Percentiles rank a stretch among this genome's conserved stretches.
These are phyloP conservation scores for Smittium culicis DNA, from an alignment of 371 early-diverging fungal genomes.

Conservation along the genomic window DNA sequence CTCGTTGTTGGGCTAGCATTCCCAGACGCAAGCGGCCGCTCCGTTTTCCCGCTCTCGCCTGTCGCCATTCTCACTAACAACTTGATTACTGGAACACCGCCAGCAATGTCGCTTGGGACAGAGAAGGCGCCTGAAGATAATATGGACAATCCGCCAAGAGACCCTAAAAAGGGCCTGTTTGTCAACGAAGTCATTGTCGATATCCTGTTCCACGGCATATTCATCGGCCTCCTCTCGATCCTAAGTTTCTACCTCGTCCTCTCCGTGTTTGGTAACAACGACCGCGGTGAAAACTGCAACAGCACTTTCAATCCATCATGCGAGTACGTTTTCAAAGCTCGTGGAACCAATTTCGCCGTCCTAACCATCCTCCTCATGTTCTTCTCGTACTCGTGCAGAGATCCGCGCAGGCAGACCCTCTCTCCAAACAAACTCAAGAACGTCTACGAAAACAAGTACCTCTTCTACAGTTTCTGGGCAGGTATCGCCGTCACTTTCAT, in stretches of 20 bases:
- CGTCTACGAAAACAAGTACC: conserved; percentile 40
- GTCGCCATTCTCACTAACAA: conserved; percentile 83
- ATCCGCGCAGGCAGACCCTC: conserved; percentile 40
- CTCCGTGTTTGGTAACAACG: conserved; percentile 43
- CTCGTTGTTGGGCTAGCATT: conserved; percentile 55
- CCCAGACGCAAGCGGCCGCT: conserved; percentile 37
- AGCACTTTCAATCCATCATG: conserved; percentile 39
- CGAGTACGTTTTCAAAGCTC: conserved; percentile 53
- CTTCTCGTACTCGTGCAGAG: conserved; percentile 60
- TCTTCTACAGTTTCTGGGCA: conserved; percentile 37
- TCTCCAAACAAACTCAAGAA: conserved; percentile 20
- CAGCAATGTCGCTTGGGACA: conserved; percentile 67
- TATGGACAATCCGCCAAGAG: conserved; percentile 72
- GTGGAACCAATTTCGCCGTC: conserved; percentile 53
- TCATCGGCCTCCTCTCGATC: conserved; percentile 49
- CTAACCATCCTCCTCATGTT: conserved; percentile 47
- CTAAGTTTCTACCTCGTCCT: conserved; percentile 51
- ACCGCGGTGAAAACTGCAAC: conserved; percentile 50
- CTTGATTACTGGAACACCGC: conserved; percentile 63
- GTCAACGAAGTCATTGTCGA: conserved; percentile 46
- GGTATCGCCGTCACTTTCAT: conserved; percentile 42
- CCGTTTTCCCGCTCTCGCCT: conserved; percentile 63
- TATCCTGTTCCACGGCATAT: conserved; percentile 57
- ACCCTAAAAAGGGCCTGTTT: conserved; percentile 48
- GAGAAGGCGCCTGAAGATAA: conserved; percentile 66